phyloP scores from a whole-genome alignment of 139 green algal species.

The Raphidocelis subcapitata region DNA sequence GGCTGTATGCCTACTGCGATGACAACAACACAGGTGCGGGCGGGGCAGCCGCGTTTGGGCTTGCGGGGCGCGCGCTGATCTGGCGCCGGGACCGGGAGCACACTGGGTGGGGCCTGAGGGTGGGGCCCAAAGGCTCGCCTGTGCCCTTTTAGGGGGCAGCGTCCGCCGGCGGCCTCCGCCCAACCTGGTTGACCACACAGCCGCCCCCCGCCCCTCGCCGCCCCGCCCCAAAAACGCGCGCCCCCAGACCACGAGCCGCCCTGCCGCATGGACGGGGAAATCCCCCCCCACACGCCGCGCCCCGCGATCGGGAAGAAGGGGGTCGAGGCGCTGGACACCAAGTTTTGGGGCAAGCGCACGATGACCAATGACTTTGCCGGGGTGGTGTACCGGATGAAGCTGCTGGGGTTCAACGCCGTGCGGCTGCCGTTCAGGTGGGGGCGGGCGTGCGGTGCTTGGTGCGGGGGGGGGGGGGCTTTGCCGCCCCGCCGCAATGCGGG shows the following conservation, averaged over 20 bases:
- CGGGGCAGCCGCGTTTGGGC: no score
- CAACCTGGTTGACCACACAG: no score
- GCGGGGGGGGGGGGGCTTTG: neutral
- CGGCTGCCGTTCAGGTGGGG: slow-evolving; percentile 46
- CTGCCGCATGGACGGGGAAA: slow-evolving; percentile 20
- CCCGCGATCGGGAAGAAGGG: slow-evolving; percentile 2
- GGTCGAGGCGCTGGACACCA: slow-evolving; percentile 4
- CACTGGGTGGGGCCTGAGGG: no score
- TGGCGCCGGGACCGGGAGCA: no score
- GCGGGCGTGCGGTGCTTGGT: neutral
- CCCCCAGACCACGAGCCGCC: slow-evolving; percentile 7
- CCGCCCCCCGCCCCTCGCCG: no score
- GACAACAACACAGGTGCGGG: slow-evolving; percentile 26
- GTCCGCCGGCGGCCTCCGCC: no score
- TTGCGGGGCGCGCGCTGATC: no score
- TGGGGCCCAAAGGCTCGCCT: no score
- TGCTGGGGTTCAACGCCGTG: slow-evolving; percentile 63
- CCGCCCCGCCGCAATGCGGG: neutral
- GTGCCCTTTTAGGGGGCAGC: no score
- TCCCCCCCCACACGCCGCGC: slow-evolving; percentile 4
- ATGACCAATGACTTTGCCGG: slow-evolving; percentile 30
- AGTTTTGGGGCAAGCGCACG: slow-evolving; percentile 24
- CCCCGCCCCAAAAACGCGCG: no score
- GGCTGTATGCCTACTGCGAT: slow-evolving; percentile 29
- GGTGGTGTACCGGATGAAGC: slow-evolving; percentile 48